Evolutionary conservation across 352 stramenopile genomes (phyloP).

Genomic region (Globisporangium paroecandrum): DNA sequence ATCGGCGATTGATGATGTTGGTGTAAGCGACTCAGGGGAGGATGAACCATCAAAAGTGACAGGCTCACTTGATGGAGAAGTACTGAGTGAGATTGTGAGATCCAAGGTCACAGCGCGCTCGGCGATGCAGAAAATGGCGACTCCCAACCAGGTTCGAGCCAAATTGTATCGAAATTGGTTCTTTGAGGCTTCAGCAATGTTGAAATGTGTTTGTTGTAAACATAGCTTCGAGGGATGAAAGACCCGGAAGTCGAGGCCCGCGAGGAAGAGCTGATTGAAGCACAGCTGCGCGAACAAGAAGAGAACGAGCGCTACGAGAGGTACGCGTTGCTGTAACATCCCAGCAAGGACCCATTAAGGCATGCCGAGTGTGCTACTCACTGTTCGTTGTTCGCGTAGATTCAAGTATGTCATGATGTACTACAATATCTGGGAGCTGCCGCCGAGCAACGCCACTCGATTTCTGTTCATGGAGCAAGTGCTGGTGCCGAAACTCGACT

Average conservation of each 20-base stretch:
- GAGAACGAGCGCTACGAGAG: slow-evolving; percentile 54
- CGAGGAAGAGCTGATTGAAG: slow-evolving; percentile 45
- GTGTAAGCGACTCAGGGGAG: slow-evolving; percentile 18
- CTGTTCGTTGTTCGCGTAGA: slow-evolving; percentile 16
- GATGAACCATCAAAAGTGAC: slow-evolving; percentile 6
- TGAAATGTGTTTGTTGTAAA: not conserved
- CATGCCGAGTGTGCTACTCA: not conserved
- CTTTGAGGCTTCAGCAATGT: not conserved
- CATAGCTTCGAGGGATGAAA: slow-evolving; percentile 36
- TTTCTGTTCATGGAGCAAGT: slow-evolving; percentile 86
- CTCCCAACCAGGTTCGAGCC: slow-evolving; percentile 27
- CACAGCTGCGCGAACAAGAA: slow-evolving; percentile 44
- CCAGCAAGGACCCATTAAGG: not conserved
- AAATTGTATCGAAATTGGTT: not conserved
- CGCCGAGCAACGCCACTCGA: slow-evolving; percentile 73
- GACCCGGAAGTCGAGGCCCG: slow-evolving; percentile 43
- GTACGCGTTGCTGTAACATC: slow-evolving; percentile 7
- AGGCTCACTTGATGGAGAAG: not conserved
- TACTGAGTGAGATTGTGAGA: slow-evolving; percentile 1
- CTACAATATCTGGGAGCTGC: slow-evolving; percentile 84
- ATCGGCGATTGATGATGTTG: not conserved
- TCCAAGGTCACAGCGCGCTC: slow-evolving; percentile 49
- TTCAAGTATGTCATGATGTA: slow-evolving; percentile 75
- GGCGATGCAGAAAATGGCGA: slow-evolving; percentile 50
- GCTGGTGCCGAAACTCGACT: slow-evolving; percentile 69